Evolutionary conservation across 108 stramenopile genomes (phyloP).

Genomic region (Cyclostephanos invisitatus): DNA sequence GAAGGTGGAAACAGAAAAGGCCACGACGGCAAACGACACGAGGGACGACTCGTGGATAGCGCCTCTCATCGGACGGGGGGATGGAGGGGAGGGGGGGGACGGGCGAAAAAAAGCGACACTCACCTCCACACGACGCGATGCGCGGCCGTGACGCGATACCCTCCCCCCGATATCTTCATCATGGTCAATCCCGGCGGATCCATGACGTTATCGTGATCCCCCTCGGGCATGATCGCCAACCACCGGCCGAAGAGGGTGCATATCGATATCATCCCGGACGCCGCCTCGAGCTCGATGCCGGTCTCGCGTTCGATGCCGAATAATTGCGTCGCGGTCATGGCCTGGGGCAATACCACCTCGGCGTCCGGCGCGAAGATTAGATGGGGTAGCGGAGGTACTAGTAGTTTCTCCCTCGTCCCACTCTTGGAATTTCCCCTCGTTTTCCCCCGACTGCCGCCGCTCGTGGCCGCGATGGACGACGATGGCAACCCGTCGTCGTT

Average conservation of each 20-base stretch:
- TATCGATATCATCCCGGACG: constrained; percentile 74
- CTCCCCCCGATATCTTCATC: constrained; percentile 86
- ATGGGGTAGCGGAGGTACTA: constrained; percentile 74
- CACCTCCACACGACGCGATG: constrained; percentile 87
- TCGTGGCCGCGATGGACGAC: constrained; percentile 8
- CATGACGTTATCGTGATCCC: constrained; percentile 86
- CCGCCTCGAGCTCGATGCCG: constrained; percentile 88
- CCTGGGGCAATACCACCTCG: constrained; percentile 86
- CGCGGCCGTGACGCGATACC: constrained; percentile 87
- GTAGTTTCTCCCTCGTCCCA: constrained; percentile 14
- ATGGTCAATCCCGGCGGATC: constrained; percentile 88
- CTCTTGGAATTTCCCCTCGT: not conserved
- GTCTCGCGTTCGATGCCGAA: constrained; percentile 83
- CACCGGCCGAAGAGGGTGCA: constrained; percentile 82
- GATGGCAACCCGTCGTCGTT: not conserved
- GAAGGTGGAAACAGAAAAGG: too few relatives aligned
- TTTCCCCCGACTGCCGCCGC: too few relatives aligned
- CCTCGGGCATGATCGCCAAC: constrained; percentile 88
- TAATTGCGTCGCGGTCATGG: constrained; percentile 84
- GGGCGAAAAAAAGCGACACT: too few relatives aligned
- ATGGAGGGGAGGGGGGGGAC: too few relatives aligned
- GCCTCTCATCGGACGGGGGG: too few relatives aligned
- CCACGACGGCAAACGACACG: too few relatives aligned
- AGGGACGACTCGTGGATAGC: too few relatives aligned
- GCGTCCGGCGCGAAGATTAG: constrained; percentile 85